These are phyloP conservation scores for Aspergillus ochraceoroseus DNA, from an alignment of 2,329 filamentous ascomycete genomes.

Conservation along the genomic window DNA sequence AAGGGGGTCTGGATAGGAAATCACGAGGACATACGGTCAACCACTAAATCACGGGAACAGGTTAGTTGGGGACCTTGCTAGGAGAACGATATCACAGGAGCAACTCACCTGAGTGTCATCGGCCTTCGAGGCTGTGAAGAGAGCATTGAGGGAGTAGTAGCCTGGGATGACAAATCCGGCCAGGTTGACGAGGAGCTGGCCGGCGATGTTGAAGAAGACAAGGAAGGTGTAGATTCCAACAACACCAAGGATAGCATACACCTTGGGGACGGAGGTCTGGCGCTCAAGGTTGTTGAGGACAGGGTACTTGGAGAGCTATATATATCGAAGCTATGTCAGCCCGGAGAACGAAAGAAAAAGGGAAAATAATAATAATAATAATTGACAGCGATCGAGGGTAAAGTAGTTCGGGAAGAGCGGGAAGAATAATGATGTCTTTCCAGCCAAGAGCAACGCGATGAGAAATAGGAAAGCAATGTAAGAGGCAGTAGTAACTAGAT, in stretches of 20 bases:
- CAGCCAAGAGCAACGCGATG: not conserved
- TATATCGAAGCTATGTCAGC: conserved; percentile 15
- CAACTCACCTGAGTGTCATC: conserved; percentile 60
- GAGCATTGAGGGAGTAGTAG: conserved; percentile 61
- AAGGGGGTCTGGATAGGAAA: conserved; percentile 10
- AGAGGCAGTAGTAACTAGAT: not conserved
- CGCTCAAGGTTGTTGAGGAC: conserved; percentile 64
- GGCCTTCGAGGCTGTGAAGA: conserved; percentile 56
- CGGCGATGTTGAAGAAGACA: conserved; percentile 67
- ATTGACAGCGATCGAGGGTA: not conserved
- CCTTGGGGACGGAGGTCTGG: conserved; percentile 64
- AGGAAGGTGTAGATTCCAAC: conserved; percentile 65
- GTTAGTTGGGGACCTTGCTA: not conserved
- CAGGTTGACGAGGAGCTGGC: conserved; percentile 64
- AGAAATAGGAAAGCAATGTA: not conserved
- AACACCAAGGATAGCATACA: conserved; percentile 61
- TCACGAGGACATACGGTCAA: conserved; percentile 49
- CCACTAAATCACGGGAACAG: conserved; percentile 46
- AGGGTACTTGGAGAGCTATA: conserved; percentile 62
- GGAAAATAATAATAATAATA: conserved; percentile 6
- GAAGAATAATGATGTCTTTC: not conserved
- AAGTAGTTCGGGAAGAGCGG: not conserved
- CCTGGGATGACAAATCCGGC: conserved; percentile 61
- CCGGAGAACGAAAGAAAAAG: conserved; percentile 8
- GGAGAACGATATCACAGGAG: not conserved